Base-by-base conservation (phyloP, 306 rosid genomes). In the barrel medic (Medicago truncatula) region DNA sequence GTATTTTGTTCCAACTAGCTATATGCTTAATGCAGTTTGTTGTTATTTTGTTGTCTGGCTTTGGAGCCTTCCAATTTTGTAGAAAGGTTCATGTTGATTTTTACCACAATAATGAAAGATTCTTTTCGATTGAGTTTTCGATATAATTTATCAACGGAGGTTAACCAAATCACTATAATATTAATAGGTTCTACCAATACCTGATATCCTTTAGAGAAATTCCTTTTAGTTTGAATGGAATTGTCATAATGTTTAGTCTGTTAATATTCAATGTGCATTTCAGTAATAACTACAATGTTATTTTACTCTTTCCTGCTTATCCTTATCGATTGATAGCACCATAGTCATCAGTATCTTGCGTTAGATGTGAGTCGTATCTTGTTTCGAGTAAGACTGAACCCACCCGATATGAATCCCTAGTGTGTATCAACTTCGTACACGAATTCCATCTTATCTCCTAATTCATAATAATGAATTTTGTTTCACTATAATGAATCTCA, bases 1-100 rank as follows among this genome's bases (percentile, higher is more conserved):
- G 58, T 73, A 16, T 58, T 58, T 73, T 69, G 36, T 66, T 25
- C 69, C 68, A 41, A 28, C 18, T 70, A 16, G 64, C 9, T 34
- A 60, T 58, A 34, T 60, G 63, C 43, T 46, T 71, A 46, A 20
- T 49, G 71, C 40, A 10, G 47, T 2, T 43, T 44, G 13, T 44
- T 44, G 1, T 44, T 61, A 0, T 11, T 39, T 77, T 28, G 2
- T 8, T 5, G 10, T 17, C 54, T 64, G 40, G 14, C 17, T 64
- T 36, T 9, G 52, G 14, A 41, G 69, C 74, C 47, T 79, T 65
- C 14, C 56, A 13, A 14, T 23, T 16, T 40, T 23, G 49, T 53
- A 21, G 64, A 50, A 75, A 41, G 16, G 43, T 47, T 59, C 39
- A 60, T 49, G 36, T 23, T 20, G 66, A 40, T 15, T 52, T 70